Evolutionary conservation across 805 yeast species (phyloP), one percentile per base, ranked within the genome.

Genomic region (Metschnikowia anglica): DNA sequence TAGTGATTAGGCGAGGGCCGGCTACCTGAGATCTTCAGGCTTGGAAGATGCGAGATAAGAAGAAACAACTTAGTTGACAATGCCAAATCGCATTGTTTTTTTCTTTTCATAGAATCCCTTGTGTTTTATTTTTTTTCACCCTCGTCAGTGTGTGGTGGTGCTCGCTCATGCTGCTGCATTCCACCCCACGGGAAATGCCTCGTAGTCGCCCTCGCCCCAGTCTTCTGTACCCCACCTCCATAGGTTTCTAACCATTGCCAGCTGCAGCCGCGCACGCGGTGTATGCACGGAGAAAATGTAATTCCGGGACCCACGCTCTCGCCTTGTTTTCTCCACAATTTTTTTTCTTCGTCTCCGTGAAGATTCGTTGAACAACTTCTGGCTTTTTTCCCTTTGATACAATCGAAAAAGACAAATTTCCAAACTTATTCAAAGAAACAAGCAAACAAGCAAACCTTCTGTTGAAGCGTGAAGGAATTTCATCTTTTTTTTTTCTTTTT

Each of bases 271-370:
- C 37, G 29, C 37, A 29, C n/a, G n/a, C n/a, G 32, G 37, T 32
- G 29, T 26, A 37, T 44, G 46, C 47, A 45, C 52, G 52, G 49
- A 47, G 49, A 49, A 47, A 49, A 49, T 36, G 44, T 47, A 49
- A 19, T 45, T 47, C 52, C 52, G 52, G 44, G 45, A 18, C 31
- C 25, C 34, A 20, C 37, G 39, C 41, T 5, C 13, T 19, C 51
- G 43, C 39, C 47, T 31, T 15, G 17, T 9, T 18, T 37, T 38
- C 48, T 44, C 46, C 51, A 41, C 48, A 36, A 27, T 32, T 36
- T 33, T 34, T 25, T 21, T 15, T 12, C 23, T 32, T 18, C n/a
- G 20, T 15, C 33, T 19, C 19, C 27, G 30, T 27, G 16, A 19
- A 10, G 13, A 24, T 11, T 23, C 7, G 26, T 8, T 8, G 26